These are phyloP conservation scores for Eremothecium cymbalariae DNA, from an alignment of 1,139 yeast genomes.

Conservation along the genomic window DNA sequence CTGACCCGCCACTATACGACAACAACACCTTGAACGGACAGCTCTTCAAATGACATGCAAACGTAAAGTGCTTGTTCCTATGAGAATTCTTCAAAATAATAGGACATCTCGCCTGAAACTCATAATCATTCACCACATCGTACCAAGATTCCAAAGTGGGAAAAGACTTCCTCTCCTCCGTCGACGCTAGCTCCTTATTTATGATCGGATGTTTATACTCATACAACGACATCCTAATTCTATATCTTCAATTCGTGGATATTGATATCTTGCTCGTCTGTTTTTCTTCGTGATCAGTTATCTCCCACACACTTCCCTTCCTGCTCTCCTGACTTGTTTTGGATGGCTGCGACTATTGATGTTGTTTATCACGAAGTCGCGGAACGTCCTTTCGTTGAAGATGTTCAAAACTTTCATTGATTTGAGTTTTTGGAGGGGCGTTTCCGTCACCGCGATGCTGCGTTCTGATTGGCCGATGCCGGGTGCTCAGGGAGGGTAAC, in stretches of 20 bases:
- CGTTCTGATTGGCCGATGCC: too few species aligned
- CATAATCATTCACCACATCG: constrained; percentile 31
- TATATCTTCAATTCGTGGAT: constrained; percentile 6
- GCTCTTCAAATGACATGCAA: constrained; percentile 30
- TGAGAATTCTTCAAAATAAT: constrained; percentile 32
- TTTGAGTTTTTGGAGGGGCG: too few species aligned
- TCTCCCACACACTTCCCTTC: constrained; percentile 1
- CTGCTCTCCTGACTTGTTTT: constrained; percentile 1
- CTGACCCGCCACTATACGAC: constrained; percentile 19
- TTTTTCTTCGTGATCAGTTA: constrained; percentile 6
- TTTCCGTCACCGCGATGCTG: too few species aligned
- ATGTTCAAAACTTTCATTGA: constrained; percentile 1
- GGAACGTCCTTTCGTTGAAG: constrained; percentile 4
- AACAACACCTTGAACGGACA: constrained; percentile 30
- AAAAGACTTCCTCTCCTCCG: constrained; percentile 21
- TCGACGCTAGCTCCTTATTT: constrained; percentile 24
- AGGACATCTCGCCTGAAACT: constrained; percentile 31
- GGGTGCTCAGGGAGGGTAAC: too few species aligned
- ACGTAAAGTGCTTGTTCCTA: constrained; percentile 31
- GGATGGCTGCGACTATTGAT: neutral
- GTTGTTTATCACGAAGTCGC: constrained; percentile 7
- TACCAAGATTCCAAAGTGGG: constrained; percentile 30
- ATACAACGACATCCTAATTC: constrained; percentile 22
- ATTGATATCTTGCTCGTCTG: constrained; percentile 2
- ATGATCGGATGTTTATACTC: constrained; percentile 32